These are phyloP conservation scores for Handroanthus guayacan DNA, from an alignment of 257 asterid genomes.

Conservation along the genomic window DNA sequence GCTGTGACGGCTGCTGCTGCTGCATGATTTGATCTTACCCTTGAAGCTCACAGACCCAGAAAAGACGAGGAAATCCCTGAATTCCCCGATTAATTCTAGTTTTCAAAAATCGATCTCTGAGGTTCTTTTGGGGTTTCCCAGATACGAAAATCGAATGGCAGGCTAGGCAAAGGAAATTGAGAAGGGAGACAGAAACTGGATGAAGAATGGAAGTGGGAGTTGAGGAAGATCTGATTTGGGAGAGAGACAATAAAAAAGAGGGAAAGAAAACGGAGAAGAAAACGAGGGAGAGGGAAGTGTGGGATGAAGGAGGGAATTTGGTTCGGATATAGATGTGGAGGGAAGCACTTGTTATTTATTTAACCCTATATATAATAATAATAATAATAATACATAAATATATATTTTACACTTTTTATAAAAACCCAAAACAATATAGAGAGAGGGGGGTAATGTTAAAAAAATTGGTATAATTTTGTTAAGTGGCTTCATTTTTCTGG, in stretches of 20 bases:
- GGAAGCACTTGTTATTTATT: constrained; percentile 54
- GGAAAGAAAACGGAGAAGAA: constrained; percentile 56
- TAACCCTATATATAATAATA: not conserved
- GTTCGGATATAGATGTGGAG: constrained; percentile 96
- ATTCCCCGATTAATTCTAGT: constrained; percentile 29
- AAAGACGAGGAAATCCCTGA: not conserved
- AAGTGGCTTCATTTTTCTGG: no score
- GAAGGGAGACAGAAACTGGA: constrained; percentile 32
- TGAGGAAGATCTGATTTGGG: constrained; percentile 56
- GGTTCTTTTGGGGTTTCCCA: constrained; percentile 22
- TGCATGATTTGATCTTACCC: constrained; percentile 58
- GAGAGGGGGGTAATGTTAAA: no score
- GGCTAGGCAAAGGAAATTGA: constrained; percentile 4
- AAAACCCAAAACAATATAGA: no score
- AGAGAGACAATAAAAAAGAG: constrained; percentile 53
- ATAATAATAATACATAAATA: no score
- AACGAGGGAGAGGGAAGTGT: constrained; percentile 55
- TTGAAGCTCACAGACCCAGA: constrained; percentile 32
- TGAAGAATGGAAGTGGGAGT: constrained; percentile 40
- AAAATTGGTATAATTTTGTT: no score
- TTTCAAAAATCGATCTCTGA: constrained; percentile 35
- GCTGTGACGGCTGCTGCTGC: constrained; percentile 50
- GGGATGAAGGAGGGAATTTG: constrained; percentile 69
- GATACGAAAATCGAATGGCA: constrained; percentile 23
- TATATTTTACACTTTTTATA: no score